Evolutionary conservation across 2,329 filamentous ascomycete genomes (phyloP), one percentile per base, ranked within the genome.

Genomic region (Pseudogymnoascus pannorum): DNA sequence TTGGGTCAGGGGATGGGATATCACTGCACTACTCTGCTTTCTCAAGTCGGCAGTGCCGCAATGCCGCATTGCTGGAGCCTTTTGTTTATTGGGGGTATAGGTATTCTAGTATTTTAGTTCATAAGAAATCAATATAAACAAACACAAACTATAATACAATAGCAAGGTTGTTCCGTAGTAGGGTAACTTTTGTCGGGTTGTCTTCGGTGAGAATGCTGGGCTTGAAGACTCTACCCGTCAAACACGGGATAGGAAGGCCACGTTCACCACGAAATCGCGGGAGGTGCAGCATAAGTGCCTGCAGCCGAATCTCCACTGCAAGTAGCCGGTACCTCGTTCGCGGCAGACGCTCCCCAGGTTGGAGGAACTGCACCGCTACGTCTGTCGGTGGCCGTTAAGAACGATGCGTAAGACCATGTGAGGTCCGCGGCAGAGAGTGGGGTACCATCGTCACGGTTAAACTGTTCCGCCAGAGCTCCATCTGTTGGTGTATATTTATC

Each of bases 381-480:
- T 40, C 86, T 81, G 48, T 79, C 79, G 20, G 77, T 75, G 16
- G 82, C 81, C 0, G 86, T 87, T 58, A 91, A 75, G 72, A 91
- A 86, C 0, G 87, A 80, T 1, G 87, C 86, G 66, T 89, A 90
- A 0, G 86, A 89, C 87, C 87, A 91, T 2, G 87, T 91, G 26
- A 91, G 75, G 64, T 91, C 85, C n/a, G 76, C 74, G 0, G 87
- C 88, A 1, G 86, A 88, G 3, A 87, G 74, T 1, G 84, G 85
- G 0, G 68, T 65, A 29, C 81, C 85, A 42, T 71, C 74, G 61
- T 74, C 72, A 66, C 80, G 80, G 65, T 81, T 78, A 67, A 83
- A 91, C 71, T 91, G 87, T 75, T 91, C 88, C 1, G 84, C 76
- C 11, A 91, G 72, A 1, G 81, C 81, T n/a, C 88, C 89, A 65